These are phyloP conservation scores for Neurospora sp. DNA, from an alignment of 495 filamentous ascomycete species.

Conservation along the genomic window DNA sequence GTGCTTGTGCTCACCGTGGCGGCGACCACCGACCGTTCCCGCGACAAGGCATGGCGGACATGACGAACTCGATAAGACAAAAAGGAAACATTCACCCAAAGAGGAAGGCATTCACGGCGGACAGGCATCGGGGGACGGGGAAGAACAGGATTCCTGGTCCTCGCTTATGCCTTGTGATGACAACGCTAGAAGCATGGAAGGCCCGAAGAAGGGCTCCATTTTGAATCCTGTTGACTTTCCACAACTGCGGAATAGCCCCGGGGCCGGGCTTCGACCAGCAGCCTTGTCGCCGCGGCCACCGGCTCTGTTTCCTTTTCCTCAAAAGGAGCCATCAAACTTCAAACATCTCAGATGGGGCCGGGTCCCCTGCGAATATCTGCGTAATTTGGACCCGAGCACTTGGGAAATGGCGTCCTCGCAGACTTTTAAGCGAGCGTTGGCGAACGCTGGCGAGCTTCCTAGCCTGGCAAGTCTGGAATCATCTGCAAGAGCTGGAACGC, in stretches of 20 bases:
- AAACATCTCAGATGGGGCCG: background rate
- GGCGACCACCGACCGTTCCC: background rate
- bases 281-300: background rate
- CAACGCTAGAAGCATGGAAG: background rate
- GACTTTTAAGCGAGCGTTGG: background rate
- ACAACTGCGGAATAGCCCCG: background rate
- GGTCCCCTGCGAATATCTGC: background rate
- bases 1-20: background rate
- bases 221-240: background rate
- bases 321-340: background rate
- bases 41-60: background rate
- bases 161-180: background rate
- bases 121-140: background rate
- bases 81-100: background rate
- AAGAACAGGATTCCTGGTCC: background rate
- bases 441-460: background rate
- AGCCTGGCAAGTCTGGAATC: background rate
- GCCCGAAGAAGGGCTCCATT: background rate
- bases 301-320: background rate
- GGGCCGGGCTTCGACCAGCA: background rate
- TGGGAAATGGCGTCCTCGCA: background rate
- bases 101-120: background rate
- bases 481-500: background rate
- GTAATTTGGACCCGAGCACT: background rate
- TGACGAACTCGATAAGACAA: background rate